phyloP scores from a whole-genome alignment of 2,329 filamentous ascomycete species.

The Neopestalotiopsis sp. region DNA sequence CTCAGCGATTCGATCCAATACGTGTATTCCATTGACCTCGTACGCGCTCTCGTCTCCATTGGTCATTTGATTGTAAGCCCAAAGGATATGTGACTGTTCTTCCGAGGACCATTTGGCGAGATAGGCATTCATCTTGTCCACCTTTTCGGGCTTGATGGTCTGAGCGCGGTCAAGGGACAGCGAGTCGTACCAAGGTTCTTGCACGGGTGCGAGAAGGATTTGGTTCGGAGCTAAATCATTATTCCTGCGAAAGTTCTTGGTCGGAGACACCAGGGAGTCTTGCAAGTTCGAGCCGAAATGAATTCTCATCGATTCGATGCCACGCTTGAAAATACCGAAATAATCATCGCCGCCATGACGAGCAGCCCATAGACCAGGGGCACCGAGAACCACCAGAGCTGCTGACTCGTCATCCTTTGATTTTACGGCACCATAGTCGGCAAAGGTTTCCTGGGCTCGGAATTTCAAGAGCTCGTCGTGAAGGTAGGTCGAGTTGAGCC shows the following conservation, averaged over 20 bases:
- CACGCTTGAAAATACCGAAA: conserved; percentile 49
- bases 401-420: conserved; percentile 39
- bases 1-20: conserved; percentile 49
- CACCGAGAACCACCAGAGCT: conserved; percentile 56
- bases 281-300: conserved; percentile 36
- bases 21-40: conserved; percentile 54
- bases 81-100: conserved; percentile 50
- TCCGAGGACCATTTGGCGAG: conserved; percentile 48
- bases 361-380: conserved; percentile 61
- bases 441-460: conserved; percentile 26
- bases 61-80: conserved; percentile 57
- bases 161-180: conserved; percentile 46
- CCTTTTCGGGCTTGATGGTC: conserved; percentile 53
- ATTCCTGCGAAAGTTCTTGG: conserved; percentile 19
- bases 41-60: conserved; percentile 42
- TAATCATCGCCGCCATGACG: conserved; percentile 53
- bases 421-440: conserved; percentile 25
- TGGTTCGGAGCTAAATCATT: conserved; percentile 29
- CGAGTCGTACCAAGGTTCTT: conserved; percentile 47
- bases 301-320: conserved; percentile 51
- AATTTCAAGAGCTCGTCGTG: conserved; percentile 47
- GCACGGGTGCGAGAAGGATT: conserved; percentile 51
- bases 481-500: conserved; percentile 56
- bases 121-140: conserved; percentile 58
- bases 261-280: conserved; percentile 26